These are phyloP conservation scores for Teunomyces lycoperdinae DNA, from an alignment of 805 yeast genomes.

Conservation along the genomic window DNA sequence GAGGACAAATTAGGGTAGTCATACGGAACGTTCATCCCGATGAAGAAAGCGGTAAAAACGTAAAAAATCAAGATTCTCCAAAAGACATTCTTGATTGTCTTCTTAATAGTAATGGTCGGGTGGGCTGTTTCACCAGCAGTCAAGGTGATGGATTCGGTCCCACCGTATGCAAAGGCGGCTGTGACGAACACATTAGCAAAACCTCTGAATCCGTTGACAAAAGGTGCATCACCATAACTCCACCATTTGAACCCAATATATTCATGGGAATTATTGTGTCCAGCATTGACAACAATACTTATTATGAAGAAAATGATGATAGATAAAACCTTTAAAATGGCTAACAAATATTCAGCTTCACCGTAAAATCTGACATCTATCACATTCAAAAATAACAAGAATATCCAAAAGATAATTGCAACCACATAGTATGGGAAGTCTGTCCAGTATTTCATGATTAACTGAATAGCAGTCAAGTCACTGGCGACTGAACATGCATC, in stretches of 20 bases:
- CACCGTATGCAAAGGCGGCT: conserved; percentile 53
- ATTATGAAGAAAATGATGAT: conserved; percentile 55
- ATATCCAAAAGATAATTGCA: conserved; percentile 52
- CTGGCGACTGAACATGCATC: conserved; percentile 49
- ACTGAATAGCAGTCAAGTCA: conserved; percentile 47
- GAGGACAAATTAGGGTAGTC: conserved; percentile 32
- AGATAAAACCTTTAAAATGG: conserved; percentile 46
- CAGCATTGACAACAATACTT: conserved; percentile 55
- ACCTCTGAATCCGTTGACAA: conserved; percentile 51
- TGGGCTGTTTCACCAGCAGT: conserved; percentile 35
- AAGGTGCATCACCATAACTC: conserved; percentile 50
- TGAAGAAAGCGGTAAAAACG: conserved; percentile 37
- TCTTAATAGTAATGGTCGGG: conserved; percentile 30
- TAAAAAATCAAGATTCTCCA: conserved; percentile 34
- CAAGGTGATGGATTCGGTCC: conserved; percentile 39
- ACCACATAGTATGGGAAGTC: conserved; percentile 49
- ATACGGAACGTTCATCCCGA: conserved; percentile 42
- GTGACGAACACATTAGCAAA: conserved; percentile 49
- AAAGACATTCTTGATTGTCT: conserved; percentile 30
- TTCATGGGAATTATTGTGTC: conserved; percentile 47
- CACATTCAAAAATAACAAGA: conserved; percentile 42
- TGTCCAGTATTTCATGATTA: conserved; percentile 48
- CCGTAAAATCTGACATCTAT: conserved; percentile 40
- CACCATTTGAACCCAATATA: conserved; percentile 44
- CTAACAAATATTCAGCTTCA: conserved; percentile 40